Conservation (phyloP, 257 asterid genomes). For the Agastache rugosa region DNA sequence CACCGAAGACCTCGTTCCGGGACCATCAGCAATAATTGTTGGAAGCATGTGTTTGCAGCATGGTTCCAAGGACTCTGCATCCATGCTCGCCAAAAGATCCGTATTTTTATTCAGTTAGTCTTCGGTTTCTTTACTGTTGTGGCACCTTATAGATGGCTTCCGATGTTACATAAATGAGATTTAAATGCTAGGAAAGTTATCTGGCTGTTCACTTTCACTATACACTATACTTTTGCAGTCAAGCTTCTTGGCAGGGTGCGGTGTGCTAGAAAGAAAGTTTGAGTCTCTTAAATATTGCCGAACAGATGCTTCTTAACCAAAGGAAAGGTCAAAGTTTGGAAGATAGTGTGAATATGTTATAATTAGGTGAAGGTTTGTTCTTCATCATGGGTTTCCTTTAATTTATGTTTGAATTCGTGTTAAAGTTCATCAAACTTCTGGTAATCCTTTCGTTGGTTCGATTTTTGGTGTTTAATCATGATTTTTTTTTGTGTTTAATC, state of each 20-base stretch:
- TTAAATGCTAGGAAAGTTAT: background rate
- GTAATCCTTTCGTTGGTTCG: background rate
- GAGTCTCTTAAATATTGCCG: slow-evolving; percentile 71
- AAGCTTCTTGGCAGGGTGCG: slow-evolving; percentile 86
- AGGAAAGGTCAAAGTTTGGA: slow-evolving; percentile 36
- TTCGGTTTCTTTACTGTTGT: slow-evolving; percentile 24
- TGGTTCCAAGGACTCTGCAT: slow-evolving; percentile 74
- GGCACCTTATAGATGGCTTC: slow-evolving; percentile 15
- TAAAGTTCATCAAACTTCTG: background rate
- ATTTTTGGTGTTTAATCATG: too few species aligned
- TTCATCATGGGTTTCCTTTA: background rate
- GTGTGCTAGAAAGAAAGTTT: slow-evolving; percentile 93
- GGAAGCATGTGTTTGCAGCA: slow-evolving; percentile 52
- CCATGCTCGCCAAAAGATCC: slow-evolving; percentile 96
- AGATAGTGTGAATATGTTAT: slow-evolving; percentile 46
- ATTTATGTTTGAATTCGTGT: background rate
- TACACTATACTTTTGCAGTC: slow-evolving; percentile 53
- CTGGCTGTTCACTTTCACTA: too few species aligned
- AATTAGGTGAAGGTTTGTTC: slow-evolving; percentile 73
- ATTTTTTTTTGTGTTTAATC: too few species aligned
- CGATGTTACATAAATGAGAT: background rate
- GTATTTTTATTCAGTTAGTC: slow-evolving; percentile 2
- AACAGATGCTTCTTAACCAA: slow-evolving; percentile 54
- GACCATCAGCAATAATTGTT: slow-evolving; percentile 37
- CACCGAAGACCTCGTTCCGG: too few species aligned